Conservation (phyloP, 352 stramenopile genomes). For the Phytophthora lateralis region DNA sequence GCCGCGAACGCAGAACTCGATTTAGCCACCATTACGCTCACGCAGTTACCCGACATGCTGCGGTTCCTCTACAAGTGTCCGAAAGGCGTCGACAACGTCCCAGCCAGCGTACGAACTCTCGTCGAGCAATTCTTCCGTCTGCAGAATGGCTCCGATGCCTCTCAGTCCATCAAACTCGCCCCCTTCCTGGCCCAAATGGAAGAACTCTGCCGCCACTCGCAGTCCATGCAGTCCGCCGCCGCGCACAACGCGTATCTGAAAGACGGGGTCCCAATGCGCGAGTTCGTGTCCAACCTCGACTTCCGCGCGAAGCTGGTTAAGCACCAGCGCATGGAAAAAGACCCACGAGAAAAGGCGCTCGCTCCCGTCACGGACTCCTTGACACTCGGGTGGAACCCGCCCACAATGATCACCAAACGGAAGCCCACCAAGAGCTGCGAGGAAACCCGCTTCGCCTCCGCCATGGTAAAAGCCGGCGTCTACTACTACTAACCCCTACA, state of each 20-base stretch:
- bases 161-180: conserved; percentile 4
- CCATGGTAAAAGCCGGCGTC: conserved; percentile 76
- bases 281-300: conserved; percentile 67
- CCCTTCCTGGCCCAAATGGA: conserved; percentile 49
- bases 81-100: conserved; percentile 58
- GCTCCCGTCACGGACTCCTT: conserved; percentile 57
- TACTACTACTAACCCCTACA: conserved; percentile 63
- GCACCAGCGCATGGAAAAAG: conserved; percentile 56
- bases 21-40: conserved; percentile 39
- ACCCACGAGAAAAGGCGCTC: conserved; percentile 56
- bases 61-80: conserved; percentile 67
- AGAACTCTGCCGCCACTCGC: conserved; percentile 32
- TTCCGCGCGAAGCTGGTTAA: conserved; percentile 57
- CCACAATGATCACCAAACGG: conserved; percentile 50
- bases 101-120: conserved; percentile 27
- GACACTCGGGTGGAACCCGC: conserved; percentile 55
- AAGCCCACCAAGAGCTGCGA: conserved; percentile 71
- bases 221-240: conserved; percentile 34
- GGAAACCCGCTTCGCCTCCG: conserved; percentile 68
- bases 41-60: conserved; percentile 49
- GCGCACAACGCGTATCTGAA: conserved; percentile 48
- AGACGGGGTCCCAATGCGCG: conserved; percentile 37
- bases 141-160: conserved; percentile 6
- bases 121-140: conserved; percentile 27
- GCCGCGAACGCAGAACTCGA: conserved; percentile 33